phyloP scores from a whole-genome alignment of 306 rosid species.

The Vigna mungo region DNA sequence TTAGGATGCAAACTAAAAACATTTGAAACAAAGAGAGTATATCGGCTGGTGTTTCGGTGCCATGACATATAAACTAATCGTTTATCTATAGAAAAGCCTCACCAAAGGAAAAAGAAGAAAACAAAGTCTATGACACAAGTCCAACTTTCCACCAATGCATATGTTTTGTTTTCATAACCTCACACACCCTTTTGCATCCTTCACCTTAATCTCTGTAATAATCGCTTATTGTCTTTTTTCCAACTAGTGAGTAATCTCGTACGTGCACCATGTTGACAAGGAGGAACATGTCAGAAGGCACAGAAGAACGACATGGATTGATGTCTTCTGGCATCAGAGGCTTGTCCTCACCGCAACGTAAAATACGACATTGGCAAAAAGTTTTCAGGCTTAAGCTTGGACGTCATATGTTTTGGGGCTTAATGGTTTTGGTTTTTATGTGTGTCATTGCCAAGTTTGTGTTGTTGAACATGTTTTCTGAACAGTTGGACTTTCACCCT shows the following conservation, averaged over 20 bases:
- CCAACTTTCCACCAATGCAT: conserved; percentile 25
- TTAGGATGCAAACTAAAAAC: conserved; percentile 19
- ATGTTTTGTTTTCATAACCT: conserved; percentile 27
- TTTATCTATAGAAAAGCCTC: conserved; percentile 37
- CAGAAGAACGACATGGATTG: conserved; percentile 43
- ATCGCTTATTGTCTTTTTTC: background rate
- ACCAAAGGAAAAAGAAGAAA: conserved; percentile 42
- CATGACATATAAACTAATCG: conserved; percentile 17
- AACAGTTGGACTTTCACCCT: conserved; percentile 35
- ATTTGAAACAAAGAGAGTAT: conserved; percentile 50
- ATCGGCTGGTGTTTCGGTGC: conserved; percentile 52
- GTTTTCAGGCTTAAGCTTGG: conserved; percentile 31
- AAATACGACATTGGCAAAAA: conserved; percentile 39
- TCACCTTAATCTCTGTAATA: background rate
- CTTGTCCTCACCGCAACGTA: conserved; percentile 23
- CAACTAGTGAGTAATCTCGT: conserved; percentile 6
- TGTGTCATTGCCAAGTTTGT: conserved; percentile 53
- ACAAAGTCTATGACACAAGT: conserved; percentile 16
- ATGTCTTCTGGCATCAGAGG: conserved; percentile 21
- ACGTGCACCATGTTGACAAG: conserved; percentile 33
- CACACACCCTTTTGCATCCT: background rate
- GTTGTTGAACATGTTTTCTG: conserved; percentile 49
- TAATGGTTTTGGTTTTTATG: conserved; percentile 52
- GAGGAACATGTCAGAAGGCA: conserved; percentile 50
- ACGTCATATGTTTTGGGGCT: conserved; percentile 34